Percentiles rank a stretch among this genome's conserved stretches.
Conservation (phyloP, 306 rosid genomes). For the Hippophae rhamnoides region DNA sequence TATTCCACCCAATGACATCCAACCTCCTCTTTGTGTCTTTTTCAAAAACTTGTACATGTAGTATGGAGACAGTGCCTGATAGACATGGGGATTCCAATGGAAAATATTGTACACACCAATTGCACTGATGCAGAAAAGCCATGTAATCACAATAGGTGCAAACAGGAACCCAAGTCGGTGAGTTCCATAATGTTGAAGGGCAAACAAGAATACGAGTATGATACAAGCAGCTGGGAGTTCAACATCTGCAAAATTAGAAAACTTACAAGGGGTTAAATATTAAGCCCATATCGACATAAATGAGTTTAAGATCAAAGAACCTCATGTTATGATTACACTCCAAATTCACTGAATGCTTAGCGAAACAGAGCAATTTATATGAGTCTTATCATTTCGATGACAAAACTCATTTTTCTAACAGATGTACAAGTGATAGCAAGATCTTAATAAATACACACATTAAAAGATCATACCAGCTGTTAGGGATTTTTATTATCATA, state of each 20-base stretch:
- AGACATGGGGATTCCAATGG: conserved; percentile 83
- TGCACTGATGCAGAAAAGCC: conserved; percentile 88
- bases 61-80: conserved; percentile 83
- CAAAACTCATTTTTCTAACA: too few relatives aligned
- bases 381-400: neutral
- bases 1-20: conserved; percentile 96
- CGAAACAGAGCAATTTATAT: neutral
- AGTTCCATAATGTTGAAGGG: conserved; percentile 90
- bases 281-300: neutral
- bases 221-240: conserved; percentile 84
- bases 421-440: too few relatives aligned
- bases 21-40: conserved; percentile 73
- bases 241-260: conserved; percentile 59
- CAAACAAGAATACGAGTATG: conserved; percentile 67
- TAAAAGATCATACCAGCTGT: too few relatives aligned
- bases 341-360: neutral
- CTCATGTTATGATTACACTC: neutral
- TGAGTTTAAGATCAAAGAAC: neutral
- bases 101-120: conserved; percentile 76
- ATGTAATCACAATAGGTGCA: conserved; percentile 80
- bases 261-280: conserved; percentile 7
- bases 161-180: conserved; percentile 76
- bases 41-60: conserved; percentile 84
- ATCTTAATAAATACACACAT: too few relatives aligned
- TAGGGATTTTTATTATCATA: neutral